Percentiles rank a stretch among this genome's conserved stretches.
Evolutionary conservation across 2,329 filamentous ascomycete species (phyloP).

Genomic region (Microcyclospora tardicrescens): DNA sequence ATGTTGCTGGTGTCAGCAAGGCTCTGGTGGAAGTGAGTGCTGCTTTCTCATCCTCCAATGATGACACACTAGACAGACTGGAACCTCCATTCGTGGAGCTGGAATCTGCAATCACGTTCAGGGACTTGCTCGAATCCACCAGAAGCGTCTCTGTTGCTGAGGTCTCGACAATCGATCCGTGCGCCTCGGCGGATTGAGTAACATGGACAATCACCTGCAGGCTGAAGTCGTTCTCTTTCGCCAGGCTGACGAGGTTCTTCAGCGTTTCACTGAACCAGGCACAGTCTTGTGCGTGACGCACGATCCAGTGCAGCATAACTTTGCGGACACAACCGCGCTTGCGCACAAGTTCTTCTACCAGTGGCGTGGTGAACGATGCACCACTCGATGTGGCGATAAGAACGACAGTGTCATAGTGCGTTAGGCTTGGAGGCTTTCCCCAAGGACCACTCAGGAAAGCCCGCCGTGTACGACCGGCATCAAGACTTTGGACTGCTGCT

Average conservation of each 20-base stretch:
- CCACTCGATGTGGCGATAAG: slow-evolving; percentile 49
- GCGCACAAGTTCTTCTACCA: slow-evolving; percentile 43
- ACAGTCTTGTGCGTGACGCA: slow-evolving; percentile 9
- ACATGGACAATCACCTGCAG: slow-evolving; percentile 43
- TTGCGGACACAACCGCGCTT: slow-evolving; percentile 15
- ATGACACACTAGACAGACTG: slow-evolving; percentile 19
- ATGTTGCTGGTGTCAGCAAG: neutral
- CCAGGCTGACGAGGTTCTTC: slow-evolving; percentile 5
- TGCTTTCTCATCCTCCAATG: slow-evolving; percentile 10
- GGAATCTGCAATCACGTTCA: slow-evolving; percentile 10
- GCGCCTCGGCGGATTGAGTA: slow-evolving; percentile 24
- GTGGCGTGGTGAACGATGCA: slow-evolving; percentile 44
- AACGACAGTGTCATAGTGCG: slow-evolving; percentile 49
- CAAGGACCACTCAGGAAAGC: slow-evolving; percentile 19
- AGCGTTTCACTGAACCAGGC: slow-evolving; percentile 11
- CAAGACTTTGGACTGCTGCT: slow-evolving; percentile 8
- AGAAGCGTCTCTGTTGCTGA: slow-evolving; percentile 8
- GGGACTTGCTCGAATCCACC: slow-evolving; percentile 9
- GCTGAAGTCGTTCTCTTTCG: slow-evolving; percentile 24
- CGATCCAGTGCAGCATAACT: slow-evolving; percentile 18
- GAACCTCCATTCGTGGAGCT: slow-evolving; percentile 9
- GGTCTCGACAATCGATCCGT: slow-evolving; percentile 18
- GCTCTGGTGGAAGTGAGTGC: slow-evolving; percentile 3
- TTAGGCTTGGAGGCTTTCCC: slow-evolving; percentile 26
- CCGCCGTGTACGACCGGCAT: slow-evolving; percentile 6